These are phyloP conservation scores for Phaeosphaeria sp. DNA, from an alignment of 2,329 filamentous ascomycete genomes.

Conservation along the genomic window DNA sequence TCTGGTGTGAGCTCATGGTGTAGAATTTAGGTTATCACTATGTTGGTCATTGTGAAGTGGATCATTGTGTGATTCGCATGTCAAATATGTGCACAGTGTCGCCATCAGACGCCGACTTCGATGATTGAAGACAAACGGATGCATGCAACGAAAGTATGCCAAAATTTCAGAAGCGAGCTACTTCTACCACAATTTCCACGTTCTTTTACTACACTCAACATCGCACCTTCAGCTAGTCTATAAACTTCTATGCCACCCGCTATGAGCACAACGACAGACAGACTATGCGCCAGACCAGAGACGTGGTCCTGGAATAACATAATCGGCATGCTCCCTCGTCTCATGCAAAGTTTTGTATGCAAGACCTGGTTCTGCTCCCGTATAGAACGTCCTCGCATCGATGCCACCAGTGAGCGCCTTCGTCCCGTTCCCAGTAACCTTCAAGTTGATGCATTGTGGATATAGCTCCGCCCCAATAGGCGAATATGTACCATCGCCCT, in stretches of 20 bases:
- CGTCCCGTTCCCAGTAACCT: conserved; percentile 51
- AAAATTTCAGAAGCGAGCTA: too few species aligned
- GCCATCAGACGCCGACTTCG: too few species aligned
- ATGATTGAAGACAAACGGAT: too few species aligned
- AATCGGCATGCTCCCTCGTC: conserved; percentile 22
- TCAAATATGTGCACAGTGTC: too few species aligned
- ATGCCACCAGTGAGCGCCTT: conserved; percentile 40
- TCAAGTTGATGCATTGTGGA: conserved; percentile 57
- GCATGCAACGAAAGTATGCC: too few species aligned
- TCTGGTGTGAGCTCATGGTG: too few species aligned
- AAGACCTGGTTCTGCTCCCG: conserved; percentile 49
- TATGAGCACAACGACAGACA: background rate
- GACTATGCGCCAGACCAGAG: conserved; percentile 18
- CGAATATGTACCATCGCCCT: conserved; percentile 34
- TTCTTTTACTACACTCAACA: background rate
- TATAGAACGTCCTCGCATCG: conserved; percentile 48
- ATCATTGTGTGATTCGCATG: too few species aligned
- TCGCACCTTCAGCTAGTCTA: background rate
- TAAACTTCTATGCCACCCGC: background rate
- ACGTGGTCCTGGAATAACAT: conserved; percentile 38
- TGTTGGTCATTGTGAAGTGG: too few species aligned
- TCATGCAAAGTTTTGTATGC: conserved; percentile 33
- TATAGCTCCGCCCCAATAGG: conserved; percentile 58
- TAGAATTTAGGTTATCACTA: too few species aligned
- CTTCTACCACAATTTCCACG: too few species aligned